These are phyloP conservation scores for Euphorbia celastroides DNA, from an alignment of 441 rosid genomes.

Conservation along the genomic window DNA sequence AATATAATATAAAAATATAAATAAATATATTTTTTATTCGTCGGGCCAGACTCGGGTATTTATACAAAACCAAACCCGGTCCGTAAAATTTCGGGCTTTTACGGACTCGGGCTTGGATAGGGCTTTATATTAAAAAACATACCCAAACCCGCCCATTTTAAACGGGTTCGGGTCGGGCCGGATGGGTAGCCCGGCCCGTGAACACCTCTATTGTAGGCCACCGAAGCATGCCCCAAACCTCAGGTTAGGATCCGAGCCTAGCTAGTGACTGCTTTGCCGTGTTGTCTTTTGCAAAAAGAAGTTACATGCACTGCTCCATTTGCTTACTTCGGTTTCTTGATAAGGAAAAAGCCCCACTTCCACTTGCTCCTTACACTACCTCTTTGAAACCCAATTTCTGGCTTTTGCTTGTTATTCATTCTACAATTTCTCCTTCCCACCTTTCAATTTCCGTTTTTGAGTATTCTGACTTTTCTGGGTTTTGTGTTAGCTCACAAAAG, in stretches of 20 bases:
- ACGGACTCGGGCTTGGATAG: no score
- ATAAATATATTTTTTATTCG: no score
- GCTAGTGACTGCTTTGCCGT: background rate
- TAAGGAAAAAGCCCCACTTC: slow-evolving; percentile 4
- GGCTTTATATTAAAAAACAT: no score
- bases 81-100: no score
- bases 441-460: background rate
- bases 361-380: slow-evolving; percentile 1
- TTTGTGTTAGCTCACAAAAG: background rate
- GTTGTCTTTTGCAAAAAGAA: background rate
- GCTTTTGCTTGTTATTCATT: slow-evolving; percentile 2
- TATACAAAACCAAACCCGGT: no score
- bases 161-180: no score
- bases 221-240: slow-evolving; percentile 42
- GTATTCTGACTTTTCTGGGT: background rate
- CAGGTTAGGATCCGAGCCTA: slow-evolving; percentile 25
- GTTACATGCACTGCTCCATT: background rate
- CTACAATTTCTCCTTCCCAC: background rate
- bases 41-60: no score
- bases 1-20: no score
- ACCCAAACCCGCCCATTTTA: no score
- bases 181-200: no score
- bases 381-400: background rate
- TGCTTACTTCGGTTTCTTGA: background rate
- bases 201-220: no score